phyloP scores from a whole-genome alignment of 179 eudicot genomes.

The Patellifolia procumbens region DNA sequence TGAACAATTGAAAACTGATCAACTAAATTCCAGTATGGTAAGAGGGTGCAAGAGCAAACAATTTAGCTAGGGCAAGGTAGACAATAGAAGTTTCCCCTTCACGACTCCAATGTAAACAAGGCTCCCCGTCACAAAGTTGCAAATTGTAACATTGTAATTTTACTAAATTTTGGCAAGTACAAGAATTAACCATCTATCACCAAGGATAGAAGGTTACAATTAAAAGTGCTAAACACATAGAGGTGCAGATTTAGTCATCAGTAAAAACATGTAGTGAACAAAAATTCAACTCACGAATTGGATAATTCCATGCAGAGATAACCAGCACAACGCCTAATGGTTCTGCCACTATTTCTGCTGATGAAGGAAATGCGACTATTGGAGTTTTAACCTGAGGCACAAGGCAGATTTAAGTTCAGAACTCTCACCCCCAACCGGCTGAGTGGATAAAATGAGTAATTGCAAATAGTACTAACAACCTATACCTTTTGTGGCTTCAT shows the following conservation, averaged over 20 bases:
- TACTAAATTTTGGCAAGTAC: not conserved
- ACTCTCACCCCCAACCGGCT: not conserved
- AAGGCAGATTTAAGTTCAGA: not conserved
- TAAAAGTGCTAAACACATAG: not conserved
- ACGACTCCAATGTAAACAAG: not conserved
- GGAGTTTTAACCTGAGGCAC: conserved; percentile 63
- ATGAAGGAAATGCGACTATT: conserved; percentile 59
- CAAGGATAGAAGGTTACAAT: not conserved
- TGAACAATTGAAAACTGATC: not conserved
- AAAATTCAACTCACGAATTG: conserved; percentile 56
- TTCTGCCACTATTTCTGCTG: conserved; percentile 75
- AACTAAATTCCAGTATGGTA: not conserved
- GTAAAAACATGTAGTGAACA: not conserved
- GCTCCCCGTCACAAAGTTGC: not conserved
- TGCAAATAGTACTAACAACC: not conserved
- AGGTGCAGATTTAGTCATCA: not conserved
- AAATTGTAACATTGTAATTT: not conserved
- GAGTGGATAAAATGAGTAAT: not conserved
- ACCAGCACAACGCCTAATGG: conserved; percentile 77
- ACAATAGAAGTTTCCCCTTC: conserved; percentile 4
- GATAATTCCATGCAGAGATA: conserved; percentile 92
- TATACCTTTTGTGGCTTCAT: conserved; percentile 73
- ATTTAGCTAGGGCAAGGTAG: not conserved
- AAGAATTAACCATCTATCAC: not conserved
- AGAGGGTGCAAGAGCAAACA: not conserved